Evolutionary conservation across 73 alveolate species (phyloP), one percentile per base, ranked within the genome.

Genomic region (Stentor coeruleus): DNA sequence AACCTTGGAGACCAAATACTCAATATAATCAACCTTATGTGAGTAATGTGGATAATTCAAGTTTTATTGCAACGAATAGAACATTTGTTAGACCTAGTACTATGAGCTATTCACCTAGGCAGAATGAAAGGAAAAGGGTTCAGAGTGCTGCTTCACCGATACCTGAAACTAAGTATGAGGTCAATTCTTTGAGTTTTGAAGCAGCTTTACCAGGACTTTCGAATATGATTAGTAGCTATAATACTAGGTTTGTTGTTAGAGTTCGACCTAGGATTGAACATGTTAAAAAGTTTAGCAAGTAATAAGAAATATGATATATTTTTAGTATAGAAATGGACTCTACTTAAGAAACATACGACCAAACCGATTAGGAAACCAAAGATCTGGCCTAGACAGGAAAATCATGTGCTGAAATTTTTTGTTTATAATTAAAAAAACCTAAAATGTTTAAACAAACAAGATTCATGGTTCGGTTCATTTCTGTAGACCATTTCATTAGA

Each of bases 391-490:
- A 20, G n/a, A 36, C 28, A 36, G 2, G n/a, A 36, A 38, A 20
- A 75, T 31, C 72, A 75, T 38, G 58, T 75, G 15, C 66, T 75
- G 1, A 26, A 39, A 14, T 75, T 36, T n/a, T 37, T 40, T 35
- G 20, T 26, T 14, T 75, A 75, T 38, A 37, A 37, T 1, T 28
- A 30, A 3, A 58, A 72, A n/a, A 3, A 26, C 2, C 60, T 81
- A 3, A 42, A 83, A 42, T 35, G 40, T n/a, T 36, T 55, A 82
- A 36, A 77, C 26, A 60, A 59, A 35, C 80, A 39, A 60, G 89
- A 81, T 38, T 66, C 37, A 14, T 66, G 79, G 79, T 11, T 20
- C 1, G 79, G n/a, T 20, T 66, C 79, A 20, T 66, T 66, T 33
- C 40, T 28, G 20, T 66, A 40, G 79, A 33, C 40, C 42, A 66